These are phyloP conservation scores for Tuctoria greenei DNA, from an alignment of 176 grass and related monocot species.

Conservation along the genomic window DNA sequence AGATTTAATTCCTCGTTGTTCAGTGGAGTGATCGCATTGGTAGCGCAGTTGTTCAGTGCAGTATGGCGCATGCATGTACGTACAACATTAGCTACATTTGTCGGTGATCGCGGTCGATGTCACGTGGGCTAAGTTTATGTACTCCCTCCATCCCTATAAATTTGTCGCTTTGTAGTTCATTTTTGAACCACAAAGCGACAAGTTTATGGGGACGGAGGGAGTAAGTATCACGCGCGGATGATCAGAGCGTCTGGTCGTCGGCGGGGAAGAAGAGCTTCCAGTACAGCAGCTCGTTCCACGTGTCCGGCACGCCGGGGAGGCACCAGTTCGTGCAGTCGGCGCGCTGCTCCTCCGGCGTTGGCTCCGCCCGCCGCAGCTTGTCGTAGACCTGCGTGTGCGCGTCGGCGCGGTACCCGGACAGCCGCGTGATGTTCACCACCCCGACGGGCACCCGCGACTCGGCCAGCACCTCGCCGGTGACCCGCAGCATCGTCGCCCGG, in stretches of 20 bases:
- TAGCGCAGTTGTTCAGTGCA: background rate
- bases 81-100: background rate
- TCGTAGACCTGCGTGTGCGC: conserved; percentile 62
- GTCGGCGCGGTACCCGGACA: conserved; percentile 60
- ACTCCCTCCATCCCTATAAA: too few relatives aligned
- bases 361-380: conserved; percentile 40
- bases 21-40: background rate
- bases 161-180: too few relatives aligned
- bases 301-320: conserved; percentile 70
- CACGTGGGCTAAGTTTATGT: too few relatives aligned
- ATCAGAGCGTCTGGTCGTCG: conserved; percentile 45
- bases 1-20: background rate
- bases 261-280: conserved; percentile 68
- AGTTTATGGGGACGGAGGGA: too few relatives aligned
- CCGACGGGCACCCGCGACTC: conserved; percentile 47
- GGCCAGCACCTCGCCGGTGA: conserved; percentile 43
- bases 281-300: conserved; percentile 78
- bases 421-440: conserved; percentile 61
- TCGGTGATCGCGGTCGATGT: fast-evolving
- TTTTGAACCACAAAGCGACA: too few relatives aligned
- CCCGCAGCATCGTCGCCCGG: conserved; percentile 47
- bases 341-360: conserved; percentile 51
- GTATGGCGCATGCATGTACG: fast-evolving
- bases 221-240: too few relatives aligned
- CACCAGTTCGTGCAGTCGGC: conserved; percentile 76